Evolutionary conservation across 139 green algal genomes (phyloP).

Genomic region (Tetradesmus obliquus): DNA sequence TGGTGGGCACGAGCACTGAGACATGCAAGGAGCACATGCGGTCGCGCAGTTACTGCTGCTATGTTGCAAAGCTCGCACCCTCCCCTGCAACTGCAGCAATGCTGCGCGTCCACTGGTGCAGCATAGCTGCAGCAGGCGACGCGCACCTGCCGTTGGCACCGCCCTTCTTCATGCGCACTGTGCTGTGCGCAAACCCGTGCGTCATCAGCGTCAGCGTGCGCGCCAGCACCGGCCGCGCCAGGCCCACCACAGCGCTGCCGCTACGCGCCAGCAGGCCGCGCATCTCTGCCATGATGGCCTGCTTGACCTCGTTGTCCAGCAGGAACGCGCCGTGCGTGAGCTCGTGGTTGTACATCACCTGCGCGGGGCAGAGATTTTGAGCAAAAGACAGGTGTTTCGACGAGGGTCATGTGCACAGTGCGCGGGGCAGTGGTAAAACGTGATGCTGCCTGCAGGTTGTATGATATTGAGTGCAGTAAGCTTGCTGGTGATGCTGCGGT

Average conservation of each 20-base stretch:
- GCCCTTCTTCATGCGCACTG: slow-evolving; percentile 31
- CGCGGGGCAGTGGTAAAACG: too few species aligned
- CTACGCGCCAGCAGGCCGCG: slow-evolving; percentile 37
- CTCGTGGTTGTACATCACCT: slow-evolving; percentile 47
- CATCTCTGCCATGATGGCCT: slow-evolving; percentile 43
- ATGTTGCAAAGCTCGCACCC: too few species aligned
- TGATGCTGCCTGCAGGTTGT: too few species aligned
- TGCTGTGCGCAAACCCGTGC: slow-evolving; percentile 1
- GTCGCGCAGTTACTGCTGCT: too few species aligned
- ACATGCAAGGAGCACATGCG: too few species aligned
- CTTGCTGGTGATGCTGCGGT: too few species aligned
- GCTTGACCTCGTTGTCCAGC: slow-evolving; percentile 43
- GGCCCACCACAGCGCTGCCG: slow-evolving; percentile 28
- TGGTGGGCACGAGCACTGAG: too few species aligned
- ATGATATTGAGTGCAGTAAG: too few species aligned
- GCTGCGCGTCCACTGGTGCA: background rate
- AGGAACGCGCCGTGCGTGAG: slow-evolving; percentile 44
- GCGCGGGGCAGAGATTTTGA: background rate
- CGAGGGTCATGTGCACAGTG: too few species aligned
- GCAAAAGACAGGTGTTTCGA: background rate
- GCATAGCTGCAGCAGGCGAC: too few species aligned
- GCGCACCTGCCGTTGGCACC: slow-evolving; percentile 22
- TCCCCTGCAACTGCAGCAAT: background rate
- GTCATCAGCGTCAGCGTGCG: slow-evolving; percentile 31
- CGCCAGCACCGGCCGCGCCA: slow-evolving; percentile 39